Percentiles rank a stretch among this genome's conserved stretches.
phyloP scores from a whole-genome alignment of 2,329 filamentous ascomycete species.

The Fusarium agapanthi region DNA sequence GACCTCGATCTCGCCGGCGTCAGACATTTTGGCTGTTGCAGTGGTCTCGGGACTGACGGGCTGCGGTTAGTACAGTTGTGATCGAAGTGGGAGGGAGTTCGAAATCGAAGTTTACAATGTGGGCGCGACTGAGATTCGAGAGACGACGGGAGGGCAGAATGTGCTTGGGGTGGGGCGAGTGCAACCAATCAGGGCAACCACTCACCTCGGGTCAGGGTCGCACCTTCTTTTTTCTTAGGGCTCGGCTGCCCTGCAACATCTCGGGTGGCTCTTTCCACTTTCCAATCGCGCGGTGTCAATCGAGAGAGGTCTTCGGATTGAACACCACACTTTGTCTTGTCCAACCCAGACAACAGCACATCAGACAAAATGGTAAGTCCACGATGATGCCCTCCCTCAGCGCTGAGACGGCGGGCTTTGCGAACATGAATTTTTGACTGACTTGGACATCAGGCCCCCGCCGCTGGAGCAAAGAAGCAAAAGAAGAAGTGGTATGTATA shows the following conservation, averaged over 20 bases:
- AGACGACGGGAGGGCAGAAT: slow-evolving; percentile 6
- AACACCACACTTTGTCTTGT: slow-evolving; percentile 45
- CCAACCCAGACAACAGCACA: slow-evolving; percentile 52
- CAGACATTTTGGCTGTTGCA: slow-evolving; percentile 80
- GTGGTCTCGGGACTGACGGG: slow-evolving; percentile 47
- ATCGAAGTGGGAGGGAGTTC: slow-evolving; percentile 45
- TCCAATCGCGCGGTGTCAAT: slow-evolving; percentile 9
- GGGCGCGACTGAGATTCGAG: slow-evolving; percentile 14
- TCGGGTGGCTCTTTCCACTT: slow-evolving; percentile 34
- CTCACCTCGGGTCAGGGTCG: neutral
- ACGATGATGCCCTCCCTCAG: slow-evolving; percentile 7
- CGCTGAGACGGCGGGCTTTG: neutral
- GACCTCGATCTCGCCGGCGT: slow-evolving; percentile 93
- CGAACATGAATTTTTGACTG: slow-evolving; percentile 30
- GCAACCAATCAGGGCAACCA: neutral
- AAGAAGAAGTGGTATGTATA: slow-evolving; percentile 59
- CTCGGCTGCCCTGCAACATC: slow-evolving; percentile 45
- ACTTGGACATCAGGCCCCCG: slow-evolving; percentile 50
- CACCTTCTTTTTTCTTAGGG: slow-evolving; percentile 23
- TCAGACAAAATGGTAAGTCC: slow-evolving; percentile 56
- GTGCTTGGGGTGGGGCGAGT: slow-evolving; percentile 3
- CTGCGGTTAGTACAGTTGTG: slow-evolving; percentile 48
- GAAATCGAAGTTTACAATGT: slow-evolving; percentile 37
- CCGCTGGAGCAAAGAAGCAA: slow-evolving; percentile 60
- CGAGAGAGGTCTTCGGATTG: slow-evolving; percentile 21